Evolutionary conservation across 1,284 basidiomycete species (phyloP).

Genomic region (Sparassis latifolia): DNA sequence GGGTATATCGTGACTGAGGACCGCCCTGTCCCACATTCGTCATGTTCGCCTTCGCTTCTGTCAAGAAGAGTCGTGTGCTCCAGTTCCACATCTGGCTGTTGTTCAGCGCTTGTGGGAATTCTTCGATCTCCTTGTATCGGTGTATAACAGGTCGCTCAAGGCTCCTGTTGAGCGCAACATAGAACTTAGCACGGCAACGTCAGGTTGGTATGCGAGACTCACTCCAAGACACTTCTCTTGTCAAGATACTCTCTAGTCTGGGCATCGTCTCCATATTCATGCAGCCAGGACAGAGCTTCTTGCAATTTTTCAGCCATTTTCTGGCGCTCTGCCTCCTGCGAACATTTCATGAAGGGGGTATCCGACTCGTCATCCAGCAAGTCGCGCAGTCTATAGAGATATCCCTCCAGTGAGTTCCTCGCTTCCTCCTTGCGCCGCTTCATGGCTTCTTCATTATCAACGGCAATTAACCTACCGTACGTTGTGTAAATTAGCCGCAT

Average conservation of each 20-base stretch:
- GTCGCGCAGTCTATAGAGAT: conserved; percentile 87
- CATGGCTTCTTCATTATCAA: conserved; percentile 73
- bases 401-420: conserved; percentile 86
- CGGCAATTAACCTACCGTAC: conserved; percentile 58
- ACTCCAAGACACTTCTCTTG: conserved; percentile 79
- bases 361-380: conserved; percentile 61
- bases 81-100: conserved; percentile 80
- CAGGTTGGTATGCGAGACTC: conserved; percentile 27
- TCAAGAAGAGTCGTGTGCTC: conserved; percentile 74
- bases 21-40: conserved; percentile 51
- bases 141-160: conserved; percentile 80
- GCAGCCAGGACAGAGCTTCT: conserved; percentile 77
- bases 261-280: conserved; percentile 82
- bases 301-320: conserved; percentile 60
- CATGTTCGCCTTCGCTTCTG: conserved; percentile 70
- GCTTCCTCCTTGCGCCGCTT: conserved; percentile 85
- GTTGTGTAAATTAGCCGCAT: not conserved
- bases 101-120: conserved; percentile 68
- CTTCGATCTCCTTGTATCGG: conserved; percentile 82
- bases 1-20: conserved; percentile 71
- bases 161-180: conserved; percentile 37
- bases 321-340: conserved; percentile 64
- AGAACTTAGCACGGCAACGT: not conserved
- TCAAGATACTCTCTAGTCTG: conserved; percentile 67
- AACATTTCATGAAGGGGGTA: conserved; percentile 76